phyloP scores from a whole-genome alignment of 305 asterid genomes.

The Coffea humblotiana region DNA sequence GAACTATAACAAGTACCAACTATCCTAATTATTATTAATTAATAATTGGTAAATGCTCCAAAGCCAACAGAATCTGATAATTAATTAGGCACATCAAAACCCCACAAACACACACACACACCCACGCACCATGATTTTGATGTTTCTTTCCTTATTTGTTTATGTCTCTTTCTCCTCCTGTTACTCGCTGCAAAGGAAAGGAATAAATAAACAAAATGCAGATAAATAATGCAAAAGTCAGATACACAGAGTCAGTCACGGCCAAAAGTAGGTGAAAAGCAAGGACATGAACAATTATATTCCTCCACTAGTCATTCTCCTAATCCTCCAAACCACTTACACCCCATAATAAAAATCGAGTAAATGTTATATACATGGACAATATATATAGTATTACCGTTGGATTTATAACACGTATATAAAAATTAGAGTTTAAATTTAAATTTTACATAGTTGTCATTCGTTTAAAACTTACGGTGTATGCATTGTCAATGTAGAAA shows the following conservation, averaged over 20 bases:
- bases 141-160: background rate
- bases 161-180: background rate
- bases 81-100: background rate
- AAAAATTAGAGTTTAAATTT: no score
- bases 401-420: no score
- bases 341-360: no score
- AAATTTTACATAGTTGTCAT: no score
- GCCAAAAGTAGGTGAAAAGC: slow-evolving; percentile 29
- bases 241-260: slow-evolving; percentile 15
- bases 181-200: background rate
- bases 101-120: no score
- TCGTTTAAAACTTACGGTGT: no score
- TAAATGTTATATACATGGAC: no score
- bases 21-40: background rate
- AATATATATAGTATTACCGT: no score
- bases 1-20: background rate
- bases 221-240: background rate
- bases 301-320: background rate
- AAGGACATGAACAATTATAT: background rate
- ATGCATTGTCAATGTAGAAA: no score
- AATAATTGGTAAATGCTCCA: background rate
- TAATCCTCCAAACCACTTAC: no score
- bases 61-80: background rate
- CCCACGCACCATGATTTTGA: background rate
- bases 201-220: background rate